Evolutionary conservation across 208 protist species (phyloP).

Genomic region (Leishmania aethiopica): DNA sequence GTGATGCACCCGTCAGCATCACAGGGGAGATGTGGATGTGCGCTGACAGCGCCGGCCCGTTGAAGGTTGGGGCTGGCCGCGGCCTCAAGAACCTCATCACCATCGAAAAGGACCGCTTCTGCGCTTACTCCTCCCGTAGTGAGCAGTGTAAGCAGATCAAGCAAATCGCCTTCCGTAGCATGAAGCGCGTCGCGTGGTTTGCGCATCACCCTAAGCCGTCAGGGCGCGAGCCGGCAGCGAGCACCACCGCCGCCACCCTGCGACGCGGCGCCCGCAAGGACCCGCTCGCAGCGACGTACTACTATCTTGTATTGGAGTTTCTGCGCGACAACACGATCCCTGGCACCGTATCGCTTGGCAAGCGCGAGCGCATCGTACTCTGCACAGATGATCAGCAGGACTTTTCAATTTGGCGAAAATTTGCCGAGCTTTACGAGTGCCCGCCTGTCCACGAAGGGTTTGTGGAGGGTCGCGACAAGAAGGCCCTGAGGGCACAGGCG

Average conservation of each 20-base stretch:
- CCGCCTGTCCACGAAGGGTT: constrained; percentile 26
- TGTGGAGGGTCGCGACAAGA: constrained; percentile 23
- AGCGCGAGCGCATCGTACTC: constrained; percentile 75
- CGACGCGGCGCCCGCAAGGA: constrained; percentile 20
- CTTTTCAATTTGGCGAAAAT: constrained; percentile 80
- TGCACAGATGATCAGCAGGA: constrained; percentile 84
- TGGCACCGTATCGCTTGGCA: constrained; percentile 35
- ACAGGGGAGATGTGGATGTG: constrained; percentile 81
- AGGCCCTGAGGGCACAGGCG: background rate
- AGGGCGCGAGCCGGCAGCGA: background rate
- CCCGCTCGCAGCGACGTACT: constrained; percentile 37
- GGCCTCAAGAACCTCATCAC: constrained; percentile 77
- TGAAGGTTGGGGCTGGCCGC: constrained; percentile 68
- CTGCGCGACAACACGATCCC: constrained; percentile 53
- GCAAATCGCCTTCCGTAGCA: constrained; percentile 73
- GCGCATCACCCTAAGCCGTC: constrained; percentile 57
- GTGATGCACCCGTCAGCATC: constrained; percentile 68
- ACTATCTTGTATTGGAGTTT: constrained; percentile 86
- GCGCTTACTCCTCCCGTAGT: constrained; percentile 66
- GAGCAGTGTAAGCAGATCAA: constrained; percentile 54
- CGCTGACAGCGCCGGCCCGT: constrained; percentile 59
- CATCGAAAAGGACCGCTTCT: constrained; percentile 70
- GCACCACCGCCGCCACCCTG: background rate
- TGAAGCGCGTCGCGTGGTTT: constrained; percentile 80
- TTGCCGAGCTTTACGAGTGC: constrained; percentile 70